A percentile compares a stretch with the other conserved stretches of the same genome.
Evolutionary conservation across 345 rosid species (phyloP).

Genomic region (Salix caprea): DNA sequence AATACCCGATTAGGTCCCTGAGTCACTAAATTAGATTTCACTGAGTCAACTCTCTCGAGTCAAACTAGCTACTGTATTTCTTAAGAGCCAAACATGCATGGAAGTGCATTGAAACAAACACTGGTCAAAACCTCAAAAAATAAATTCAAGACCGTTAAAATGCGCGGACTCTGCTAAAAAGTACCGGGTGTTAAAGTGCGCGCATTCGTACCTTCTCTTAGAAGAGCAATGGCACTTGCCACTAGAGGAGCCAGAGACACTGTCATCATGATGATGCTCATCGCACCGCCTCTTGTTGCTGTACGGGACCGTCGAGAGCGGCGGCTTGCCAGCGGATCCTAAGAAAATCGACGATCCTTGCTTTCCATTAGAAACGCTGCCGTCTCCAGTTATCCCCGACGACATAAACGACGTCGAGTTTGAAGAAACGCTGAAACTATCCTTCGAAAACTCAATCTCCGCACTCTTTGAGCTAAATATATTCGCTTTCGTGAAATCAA

Average conservation of each 20-base stretch:
- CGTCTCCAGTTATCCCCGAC: constrained; percentile 85
- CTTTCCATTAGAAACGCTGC: constrained; percentile 86
- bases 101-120: no score
- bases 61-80: background rate
- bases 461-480: constrained; percentile 38
- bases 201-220: constrained; percentile 57
- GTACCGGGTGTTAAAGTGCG: no score
- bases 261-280: constrained; percentile 59
- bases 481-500: constrained; percentile 70
- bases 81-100: no score
- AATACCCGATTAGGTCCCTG: no score
- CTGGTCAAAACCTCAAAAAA: background rate
- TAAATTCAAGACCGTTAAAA: constrained; percentile 6
- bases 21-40: no score
- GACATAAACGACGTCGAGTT: constrained; percentile 76
- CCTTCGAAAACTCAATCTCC: constrained; percentile 64
- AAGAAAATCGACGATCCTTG: constrained; percentile 63
- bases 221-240: constrained; percentile 82
- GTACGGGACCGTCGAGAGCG: constrained; percentile 51
- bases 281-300: constrained; percentile 60
- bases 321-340: constrained; percentile 67
- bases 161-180: background rate
- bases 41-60: background rate
- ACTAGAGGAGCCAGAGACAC: constrained; percentile 50
- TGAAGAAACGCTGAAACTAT: constrained; percentile 71